Evolutionary conservation across 805 yeast species (phyloP).

Genomic region (Kazachstania taianensis): DNA sequence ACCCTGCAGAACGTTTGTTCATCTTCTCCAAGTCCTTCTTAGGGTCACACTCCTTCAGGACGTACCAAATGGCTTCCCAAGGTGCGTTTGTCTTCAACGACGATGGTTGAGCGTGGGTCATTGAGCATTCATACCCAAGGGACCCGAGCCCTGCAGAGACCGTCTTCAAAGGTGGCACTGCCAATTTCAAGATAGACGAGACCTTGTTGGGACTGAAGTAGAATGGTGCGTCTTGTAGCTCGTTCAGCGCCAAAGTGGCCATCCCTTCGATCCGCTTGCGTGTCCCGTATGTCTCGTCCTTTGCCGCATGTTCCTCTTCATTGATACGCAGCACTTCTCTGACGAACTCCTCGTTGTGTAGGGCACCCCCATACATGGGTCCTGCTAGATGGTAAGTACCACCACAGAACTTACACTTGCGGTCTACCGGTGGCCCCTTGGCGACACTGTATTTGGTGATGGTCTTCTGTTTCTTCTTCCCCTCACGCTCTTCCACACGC

Average conservation of each 20-base stretch:
- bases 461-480: constrained; percentile 27
- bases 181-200: constrained; percentile 65
- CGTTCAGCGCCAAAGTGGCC: constrained; percentile 74
- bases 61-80: constrained; percentile 65
- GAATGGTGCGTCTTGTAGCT: constrained; percentile 57
- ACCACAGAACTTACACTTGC: constrained; percentile 59
- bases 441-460: constrained; percentile 50
- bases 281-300: constrained; percentile 57
- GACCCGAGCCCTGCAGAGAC: constrained; percentile 76
- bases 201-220: constrained; percentile 74
- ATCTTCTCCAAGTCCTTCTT: constrained; percentile 31
- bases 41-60: constrained; percentile 53
- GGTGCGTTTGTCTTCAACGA: constrained; percentile 88
- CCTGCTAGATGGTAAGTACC: constrained; percentile 71
- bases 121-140: constrained; percentile 69
- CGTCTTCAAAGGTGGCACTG: constrained; percentile 69
- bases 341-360: constrained; percentile 65
- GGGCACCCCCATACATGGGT: constrained; percentile 87
- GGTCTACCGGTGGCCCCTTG: constrained; percentile 51
- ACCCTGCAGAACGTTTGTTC: constrained; percentile 48
- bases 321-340: constrained; percentile 50
- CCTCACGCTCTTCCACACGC: constrained; percentile 36
- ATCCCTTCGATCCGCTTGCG: constrained; percentile 81
- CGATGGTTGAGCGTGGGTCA: constrained; percentile 83
- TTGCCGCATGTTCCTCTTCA: constrained; percentile 29